These are phyloP conservation scores for Aspergillus pseudoterreus DNA, from an alignment of 2,329 filamentous ascomycete species.

Conservation along the genomic window DNA sequence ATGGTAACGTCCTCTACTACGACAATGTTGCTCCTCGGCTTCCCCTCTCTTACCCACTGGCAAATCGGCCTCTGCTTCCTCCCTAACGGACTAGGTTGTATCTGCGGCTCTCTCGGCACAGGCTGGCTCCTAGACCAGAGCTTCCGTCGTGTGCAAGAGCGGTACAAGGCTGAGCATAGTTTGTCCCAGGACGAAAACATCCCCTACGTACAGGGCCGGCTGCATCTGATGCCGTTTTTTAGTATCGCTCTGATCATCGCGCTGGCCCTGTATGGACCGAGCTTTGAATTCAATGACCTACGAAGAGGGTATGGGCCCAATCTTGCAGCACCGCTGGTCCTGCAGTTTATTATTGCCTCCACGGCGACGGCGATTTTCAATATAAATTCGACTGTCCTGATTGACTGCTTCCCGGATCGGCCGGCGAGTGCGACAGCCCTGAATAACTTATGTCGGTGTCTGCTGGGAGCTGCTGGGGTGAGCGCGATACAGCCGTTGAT, in stretches of 20 bases:
- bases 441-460: constrained; percentile 36
- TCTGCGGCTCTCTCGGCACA: constrained; percentile 10
- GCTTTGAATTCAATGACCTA: constrained; percentile 18
- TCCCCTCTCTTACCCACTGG: constrained; percentile 31
- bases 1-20: constrained; percentile 48
- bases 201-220: constrained; percentile 4
- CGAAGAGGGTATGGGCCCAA: constrained; percentile 11
- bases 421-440: constrained; percentile 36
- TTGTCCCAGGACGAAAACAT: not conserved
- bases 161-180: constrained; percentile 2
- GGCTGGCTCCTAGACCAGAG: constrained; percentile 13
- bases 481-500: constrained; percentile 31
- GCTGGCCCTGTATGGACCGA: constrained; percentile 31
- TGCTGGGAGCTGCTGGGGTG: constrained; percentile 34
- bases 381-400: constrained; percentile 34
- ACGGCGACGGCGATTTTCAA: constrained; percentile 32
- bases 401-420: constrained; percentile 34
- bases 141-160: constrained; percentile 1
- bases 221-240: constrained; percentile 6
- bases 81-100: constrained; percentile 33
- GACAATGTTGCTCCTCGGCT: constrained; percentile 27
- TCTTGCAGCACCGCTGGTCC: constrained; percentile 33
- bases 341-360: constrained; percentile 38
- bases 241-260: constrained; percentile 5
- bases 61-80: constrained; percentile 42